Evolutionary conservation across 768 basidiomycete species (phyloP), one percentile per base, ranked within the genome.

Genomic region (Pleurotus ostreatus): DNA sequence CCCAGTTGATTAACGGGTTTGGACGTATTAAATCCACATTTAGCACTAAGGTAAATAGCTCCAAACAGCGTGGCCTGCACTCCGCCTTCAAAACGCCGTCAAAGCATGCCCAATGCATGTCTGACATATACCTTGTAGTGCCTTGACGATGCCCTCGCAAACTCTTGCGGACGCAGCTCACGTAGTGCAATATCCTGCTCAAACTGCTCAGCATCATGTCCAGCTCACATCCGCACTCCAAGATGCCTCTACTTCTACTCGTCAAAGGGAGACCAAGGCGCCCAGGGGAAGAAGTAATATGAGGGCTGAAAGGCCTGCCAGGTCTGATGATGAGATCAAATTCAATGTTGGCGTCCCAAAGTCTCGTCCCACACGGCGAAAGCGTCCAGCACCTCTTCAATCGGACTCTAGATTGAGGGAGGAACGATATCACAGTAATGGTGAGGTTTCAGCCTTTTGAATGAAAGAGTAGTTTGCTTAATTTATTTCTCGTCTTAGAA

Each of bases 161-260:
- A 74, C 71, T 68, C 64, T 68, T 72, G 71, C 75, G 72, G 77
- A 78, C 74, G 76, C 77, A 76, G 77, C 73, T 61, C 70, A 69
- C 64, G 72, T 77, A 63, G 74, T 79, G 46, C 85, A 83, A 57
- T 86, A 83, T 75, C 78, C 82, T 58, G 75, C 82, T 55, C 83
- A 80, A 67, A 73, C 71, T 66, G 73, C 79, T 63, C 76, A 74
- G 49, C 81, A 80, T 68, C 79, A 76, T 66, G 80, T 77, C 62
- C 78, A 80, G 63, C 68, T 77, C 62, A 71, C 80, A 34, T 71
- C 78, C 60, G 69, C 74, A 58, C 74, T 78, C 5, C 72, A 78
- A 49, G 83, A 86, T 65, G 82, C 74, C 67, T 70, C 71, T 47
- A 79, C 80, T 46, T 70, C 74, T 49, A 67, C 74, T 12, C 76